Percentiles rank a stretch among this genome's conserved stretches.
Conservation (phyloP, 148 eudicot species). For the Rhododendron kiyosumense region DNA sequence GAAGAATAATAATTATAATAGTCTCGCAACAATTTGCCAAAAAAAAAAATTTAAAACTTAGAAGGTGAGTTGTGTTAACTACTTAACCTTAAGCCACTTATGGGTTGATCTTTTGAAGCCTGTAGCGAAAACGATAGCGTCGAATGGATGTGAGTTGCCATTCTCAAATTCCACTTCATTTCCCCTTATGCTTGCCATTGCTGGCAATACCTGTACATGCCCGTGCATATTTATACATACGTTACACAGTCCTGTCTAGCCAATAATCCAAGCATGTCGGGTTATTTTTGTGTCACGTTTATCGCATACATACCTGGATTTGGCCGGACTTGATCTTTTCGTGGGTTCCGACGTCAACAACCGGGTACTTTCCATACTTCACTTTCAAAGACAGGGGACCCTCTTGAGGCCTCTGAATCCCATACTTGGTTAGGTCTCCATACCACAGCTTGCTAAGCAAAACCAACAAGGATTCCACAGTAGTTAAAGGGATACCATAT, state of each 20-base stretch:
- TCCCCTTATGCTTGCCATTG: constrained; percentile 34
- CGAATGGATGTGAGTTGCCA: constrained; percentile 47
- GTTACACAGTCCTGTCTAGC: too few relatives aligned
- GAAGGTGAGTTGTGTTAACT: background rate
- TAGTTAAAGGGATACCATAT: constrained; percentile 19
- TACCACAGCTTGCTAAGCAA: constrained; percentile 48
- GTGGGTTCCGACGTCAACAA: constrained; percentile 59
- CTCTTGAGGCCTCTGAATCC: constrained; percentile 52
- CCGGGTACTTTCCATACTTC: constrained; percentile 63
- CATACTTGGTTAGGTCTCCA: constrained; percentile 59
- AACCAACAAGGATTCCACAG: constrained; percentile 48
- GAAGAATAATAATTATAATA: background rate
- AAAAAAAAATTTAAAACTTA: too few relatives aligned
- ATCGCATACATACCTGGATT: constrained; percentile 43
- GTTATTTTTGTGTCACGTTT: too few relatives aligned
- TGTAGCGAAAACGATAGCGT: constrained; percentile 64
- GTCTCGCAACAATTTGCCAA: background rate
- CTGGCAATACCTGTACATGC: constrained; percentile 55
- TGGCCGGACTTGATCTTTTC: constrained; percentile 50
- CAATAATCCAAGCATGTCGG: too few relatives aligned
- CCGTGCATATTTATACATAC: too few relatives aligned
- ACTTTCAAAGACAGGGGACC: constrained; percentile 59
- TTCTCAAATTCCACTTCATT: constrained; percentile 44
- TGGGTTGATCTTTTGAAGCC: constrained; percentile 56
- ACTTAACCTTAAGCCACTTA: constrained; percentile 56